Conservation (phyloP, 177 flowering plant genomes). For the Tripterygium wilfordii region DNA sequence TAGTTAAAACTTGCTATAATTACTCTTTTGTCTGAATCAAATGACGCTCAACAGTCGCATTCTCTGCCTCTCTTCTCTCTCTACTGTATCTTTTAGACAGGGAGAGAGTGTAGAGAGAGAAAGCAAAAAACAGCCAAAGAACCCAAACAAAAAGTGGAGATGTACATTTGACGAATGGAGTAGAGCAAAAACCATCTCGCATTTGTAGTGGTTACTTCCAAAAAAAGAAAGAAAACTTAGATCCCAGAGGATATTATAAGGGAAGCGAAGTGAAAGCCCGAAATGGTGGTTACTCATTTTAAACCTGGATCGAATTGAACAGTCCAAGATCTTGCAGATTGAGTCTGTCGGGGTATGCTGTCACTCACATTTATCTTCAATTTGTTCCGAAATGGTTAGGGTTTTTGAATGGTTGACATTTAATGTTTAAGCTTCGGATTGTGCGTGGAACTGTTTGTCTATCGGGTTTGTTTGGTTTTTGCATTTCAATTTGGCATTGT, state of each 20-base stretch:
- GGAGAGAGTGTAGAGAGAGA: conserved; percentile 24
- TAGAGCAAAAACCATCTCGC: conserved; percentile 24
- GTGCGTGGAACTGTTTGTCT: neutral
- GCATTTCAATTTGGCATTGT: neutral
- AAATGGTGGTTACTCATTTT: neutral
- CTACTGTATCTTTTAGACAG: conserved; percentile 9
- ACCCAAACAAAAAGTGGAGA: neutral
- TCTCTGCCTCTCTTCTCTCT: conserved; percentile 22
- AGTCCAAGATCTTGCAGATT: conserved; percentile 32
- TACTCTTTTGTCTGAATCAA: conserved; percentile 13
- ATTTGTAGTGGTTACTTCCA: neutral
- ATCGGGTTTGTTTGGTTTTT: conserved; percentile 12
- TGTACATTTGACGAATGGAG: conserved; percentile 14
- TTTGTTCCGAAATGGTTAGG: neutral
- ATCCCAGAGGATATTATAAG: neutral
- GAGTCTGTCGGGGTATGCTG: conserved; percentile 26
- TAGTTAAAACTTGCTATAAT: too few species aligned
- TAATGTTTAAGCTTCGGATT: neutral
- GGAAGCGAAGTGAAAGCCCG: neutral
- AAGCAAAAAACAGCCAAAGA: conserved; percentile 4
- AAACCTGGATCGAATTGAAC: conserved; percentile 23
- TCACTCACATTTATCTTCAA: conserved; percentile 10
- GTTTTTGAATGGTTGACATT: conserved; percentile 3
- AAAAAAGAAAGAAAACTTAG: neutral
- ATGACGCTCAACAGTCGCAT: conserved; percentile 2